These are phyloP conservation scores for Wickerhamiella sorbophila DNA, from an alignment of 805 yeast genomes.

Conservation along the genomic window DNA sequence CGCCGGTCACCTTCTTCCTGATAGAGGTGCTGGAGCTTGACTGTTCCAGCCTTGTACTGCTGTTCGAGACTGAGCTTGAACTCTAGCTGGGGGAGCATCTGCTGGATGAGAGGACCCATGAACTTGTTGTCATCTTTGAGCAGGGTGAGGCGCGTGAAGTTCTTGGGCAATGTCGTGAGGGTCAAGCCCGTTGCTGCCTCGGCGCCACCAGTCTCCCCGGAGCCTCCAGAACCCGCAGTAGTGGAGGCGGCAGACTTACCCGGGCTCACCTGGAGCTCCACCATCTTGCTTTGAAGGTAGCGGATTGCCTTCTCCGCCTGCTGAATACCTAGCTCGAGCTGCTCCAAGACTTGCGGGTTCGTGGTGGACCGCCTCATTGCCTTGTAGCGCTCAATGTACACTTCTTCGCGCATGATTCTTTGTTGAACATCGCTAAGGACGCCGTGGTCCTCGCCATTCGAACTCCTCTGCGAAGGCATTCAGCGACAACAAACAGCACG, in stretches of 20 bases:
- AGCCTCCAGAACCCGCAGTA: conserved; percentile 3
- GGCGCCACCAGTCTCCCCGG: neutral
- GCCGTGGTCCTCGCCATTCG: conserved; percentile 21
- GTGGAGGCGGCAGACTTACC: conserved; percentile 5
- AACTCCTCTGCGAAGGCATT: neutral
- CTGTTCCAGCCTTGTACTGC: conserved; percentile 85
- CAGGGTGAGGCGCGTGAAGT: conserved; percentile 39
- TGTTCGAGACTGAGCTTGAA: conserved; percentile 88
- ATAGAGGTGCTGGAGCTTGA: conserved; percentile 73
- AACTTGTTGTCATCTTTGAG: conserved; percentile 90
- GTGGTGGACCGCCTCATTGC: conserved; percentile 62
- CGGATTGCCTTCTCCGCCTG: conserved; percentile 88
- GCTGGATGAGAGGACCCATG: conserved; percentile 83
- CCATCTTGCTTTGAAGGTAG: conserved; percentile 68
- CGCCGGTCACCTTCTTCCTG: conserved; percentile 83
- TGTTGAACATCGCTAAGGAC: conserved; percentile 54
- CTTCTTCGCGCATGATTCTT: conserved; percentile 79
- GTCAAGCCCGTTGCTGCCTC: conserved; percentile 7
- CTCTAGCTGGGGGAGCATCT: conserved; percentile 88
- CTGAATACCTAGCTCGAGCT: conserved; percentile 77
- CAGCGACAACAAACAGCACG: neutral
- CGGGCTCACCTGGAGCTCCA: conserved; percentile 24
- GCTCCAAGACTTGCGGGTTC: conserved; percentile 73
- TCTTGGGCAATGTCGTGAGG: conserved; percentile 6
- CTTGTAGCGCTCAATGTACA: conserved; percentile 77